These are phyloP conservation scores for Centrapalus pauciflorus DNA, from an alignment of 129 eudicot species.

Conservation along the genomic window DNA sequence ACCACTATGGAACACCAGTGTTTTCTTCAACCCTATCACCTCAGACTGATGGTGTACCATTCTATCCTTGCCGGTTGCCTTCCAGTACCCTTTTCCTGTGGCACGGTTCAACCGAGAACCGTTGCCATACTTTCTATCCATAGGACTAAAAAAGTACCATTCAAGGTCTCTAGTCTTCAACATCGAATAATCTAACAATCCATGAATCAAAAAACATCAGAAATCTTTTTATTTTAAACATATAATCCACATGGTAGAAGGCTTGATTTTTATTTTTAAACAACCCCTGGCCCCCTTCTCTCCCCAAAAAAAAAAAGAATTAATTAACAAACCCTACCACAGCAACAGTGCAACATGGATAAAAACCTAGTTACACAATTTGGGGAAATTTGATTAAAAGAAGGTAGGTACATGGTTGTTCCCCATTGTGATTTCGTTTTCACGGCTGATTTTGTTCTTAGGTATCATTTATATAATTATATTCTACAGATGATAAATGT, in stretches of 20 bases:
- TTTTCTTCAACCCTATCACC: constrained; percentile 77
- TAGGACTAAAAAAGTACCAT: constrained; percentile 84
- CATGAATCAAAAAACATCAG: constrained; percentile 3
- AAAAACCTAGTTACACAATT: constrained; percentile 1
- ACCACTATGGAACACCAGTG: constrained; percentile 79
- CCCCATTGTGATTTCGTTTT: constrained; percentile 2
- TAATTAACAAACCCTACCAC: not conserved
- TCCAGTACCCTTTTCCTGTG: constrained; percentile 76
- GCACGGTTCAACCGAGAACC: constrained; percentile 83
- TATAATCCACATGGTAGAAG: not conserved
- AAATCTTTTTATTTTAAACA: not conserved
- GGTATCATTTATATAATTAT: not conserved
- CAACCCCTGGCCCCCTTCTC: too few species aligned
- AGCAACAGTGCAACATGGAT: not conserved
- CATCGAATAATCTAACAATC: constrained; percentile 49
- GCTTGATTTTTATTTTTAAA: too few species aligned
- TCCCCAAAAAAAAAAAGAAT: not conserved
- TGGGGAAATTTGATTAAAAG: constrained; percentile 9
- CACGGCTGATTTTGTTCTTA: constrained; percentile 11
- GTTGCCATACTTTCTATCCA: constrained; percentile 66
- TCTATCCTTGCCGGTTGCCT: constrained; percentile 82
- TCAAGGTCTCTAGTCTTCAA: constrained; percentile 73
- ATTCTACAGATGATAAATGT: not conserved
- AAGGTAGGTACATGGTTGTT: not conserved
- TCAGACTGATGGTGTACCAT: constrained; percentile 52